These are phyloP conservation scores for Dactylis glomerata DNA, from an alignment of 176 grass and related monocot species.

Conservation along the genomic window DNA sequence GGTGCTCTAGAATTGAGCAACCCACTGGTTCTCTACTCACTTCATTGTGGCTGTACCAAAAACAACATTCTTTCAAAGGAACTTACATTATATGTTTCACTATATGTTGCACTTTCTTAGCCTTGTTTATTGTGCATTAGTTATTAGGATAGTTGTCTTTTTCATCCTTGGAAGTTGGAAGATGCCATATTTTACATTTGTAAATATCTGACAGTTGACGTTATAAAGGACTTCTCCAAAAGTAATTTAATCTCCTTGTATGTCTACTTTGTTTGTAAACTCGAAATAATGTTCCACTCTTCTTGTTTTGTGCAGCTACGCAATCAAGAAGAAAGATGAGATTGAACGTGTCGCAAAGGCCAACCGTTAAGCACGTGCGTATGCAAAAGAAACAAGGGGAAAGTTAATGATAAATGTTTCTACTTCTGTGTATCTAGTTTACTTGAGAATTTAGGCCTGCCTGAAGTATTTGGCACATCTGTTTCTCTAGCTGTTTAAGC, in stretches of 20 bases:
- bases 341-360: slow-evolving; percentile 49
- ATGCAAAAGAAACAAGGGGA: not conserved
- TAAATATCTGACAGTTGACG: not conserved
- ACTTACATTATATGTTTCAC: not conserved
- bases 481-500: not conserved
- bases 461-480: not conserved
- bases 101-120: not conserved
- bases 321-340: slow-evolving; percentile 57
- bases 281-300: not conserved
- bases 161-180: not conserved
- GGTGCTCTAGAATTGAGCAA: not conserved
- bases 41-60: not conserved
- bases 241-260: not conserved
- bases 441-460: not conserved
- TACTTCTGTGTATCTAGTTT: not conserved
- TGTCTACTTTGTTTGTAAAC: not conserved
- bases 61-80: not conserved
- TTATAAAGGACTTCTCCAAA: not conserved
- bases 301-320: not conserved
- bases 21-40: not conserved
- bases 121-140: not conserved
- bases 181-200: not conserved
- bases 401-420: not conserved
- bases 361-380: slow-evolving; percentile 21
- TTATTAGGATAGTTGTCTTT: not conserved